These are phyloP conservation scores for Saturnispora dispora DNA, from an alignment of 805 yeast genomes.

Conservation along the genomic window DNA sequence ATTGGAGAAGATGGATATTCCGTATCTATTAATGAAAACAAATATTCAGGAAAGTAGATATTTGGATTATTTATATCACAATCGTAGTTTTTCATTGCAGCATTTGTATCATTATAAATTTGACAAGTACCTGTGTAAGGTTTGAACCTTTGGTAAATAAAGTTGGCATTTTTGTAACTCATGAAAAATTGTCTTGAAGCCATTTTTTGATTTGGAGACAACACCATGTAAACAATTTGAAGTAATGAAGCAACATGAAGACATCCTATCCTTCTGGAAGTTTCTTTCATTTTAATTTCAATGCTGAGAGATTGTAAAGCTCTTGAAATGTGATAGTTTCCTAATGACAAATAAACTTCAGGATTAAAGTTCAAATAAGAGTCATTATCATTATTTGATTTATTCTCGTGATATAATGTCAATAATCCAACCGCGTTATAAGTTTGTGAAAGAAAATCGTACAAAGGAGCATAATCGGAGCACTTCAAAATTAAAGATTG, in stretches of 20 bases:
- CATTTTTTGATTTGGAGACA: constrained; percentile 15
- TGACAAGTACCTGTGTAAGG: constrained; percentile 4
- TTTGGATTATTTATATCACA: constrained; percentile 1
- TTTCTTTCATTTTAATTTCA: constrained; percentile 8
- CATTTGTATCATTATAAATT: constrained; percentile 2
- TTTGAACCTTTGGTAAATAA: constrained; percentile 4
- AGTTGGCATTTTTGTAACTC: constrained; percentile 11
- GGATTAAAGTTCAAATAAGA: constrained; percentile 9
- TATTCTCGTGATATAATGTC: constrained; percentile 12
- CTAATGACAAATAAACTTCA: constrained; percentile 12
- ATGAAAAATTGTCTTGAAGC: constrained; percentile 12
- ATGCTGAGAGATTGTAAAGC: constrained; percentile 12
- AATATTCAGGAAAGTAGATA: constrained; percentile 14
- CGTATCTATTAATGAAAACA: constrained; percentile 10
- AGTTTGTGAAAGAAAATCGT: constrained; percentile 10
- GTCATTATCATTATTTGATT: background rate
- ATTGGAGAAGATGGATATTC: background rate
- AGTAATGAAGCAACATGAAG: constrained; percentile 8
- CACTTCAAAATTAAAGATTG: constrained; percentile 1
- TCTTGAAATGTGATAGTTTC: constrained; percentile 16
- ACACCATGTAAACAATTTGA: constrained; percentile 11
- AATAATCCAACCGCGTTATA: constrained; percentile 10
- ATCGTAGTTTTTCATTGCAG: background rate
- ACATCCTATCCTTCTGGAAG: constrained; percentile 5
- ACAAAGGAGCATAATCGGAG: constrained; percentile 4